Evolutionary conservation across 768 basidiomycete species (phyloP), one percentile per base, ranked within the genome.

Genomic region (Pisolithus tinctorius): DNA sequence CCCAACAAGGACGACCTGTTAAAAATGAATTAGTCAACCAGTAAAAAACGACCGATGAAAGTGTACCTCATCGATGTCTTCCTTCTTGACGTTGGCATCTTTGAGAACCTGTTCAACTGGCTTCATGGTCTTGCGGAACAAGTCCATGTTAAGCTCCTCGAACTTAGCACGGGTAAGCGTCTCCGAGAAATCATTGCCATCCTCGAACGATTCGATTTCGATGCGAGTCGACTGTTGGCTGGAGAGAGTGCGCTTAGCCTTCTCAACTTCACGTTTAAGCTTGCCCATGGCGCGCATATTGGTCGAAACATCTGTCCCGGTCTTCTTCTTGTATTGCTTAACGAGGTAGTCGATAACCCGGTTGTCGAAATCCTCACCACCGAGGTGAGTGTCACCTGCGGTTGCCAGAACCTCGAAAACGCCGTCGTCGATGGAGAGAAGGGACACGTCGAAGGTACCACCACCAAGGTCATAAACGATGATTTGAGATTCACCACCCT

Each of bases 71-170:
- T 94, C 82, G 48, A 99, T 74, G 57, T 93, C 88, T 61, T 97
- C 95, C 82, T 98, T 99, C 84, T 94, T 95, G 67, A 98, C 86
- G 60, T 87, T 87, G 57, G 95, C 88, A 64, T 98, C 95, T 84
- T 96, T 96, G 61, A 98, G 77, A 20, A 98, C 95, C 71, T 97
- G 95, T 71, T 97, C 94, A 55, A 98, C 95, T 56, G 95, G 95
- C 78, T 94, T 94, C 91, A 98, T 92, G 31, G 95, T 99, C 82
- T 95, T 95, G 64, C 95, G 81, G 88, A 99, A 99, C 48, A 98
- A 83, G 63, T 99, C 95, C 76, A 96, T 87, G 83, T 95, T 96
- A 58, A 97, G 79, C 70, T 98, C 94, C 71, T 98, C 95, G 67
- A 99, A 98, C 74, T 96, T 98, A 75, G 95, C 95, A 49, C 95